A percentile compares a stretch with the other conserved stretches of the same genome.
Conservation (phyloP, 2,329 filamentous ascomycete genomes). For the Venturia pyrina region DNA sequence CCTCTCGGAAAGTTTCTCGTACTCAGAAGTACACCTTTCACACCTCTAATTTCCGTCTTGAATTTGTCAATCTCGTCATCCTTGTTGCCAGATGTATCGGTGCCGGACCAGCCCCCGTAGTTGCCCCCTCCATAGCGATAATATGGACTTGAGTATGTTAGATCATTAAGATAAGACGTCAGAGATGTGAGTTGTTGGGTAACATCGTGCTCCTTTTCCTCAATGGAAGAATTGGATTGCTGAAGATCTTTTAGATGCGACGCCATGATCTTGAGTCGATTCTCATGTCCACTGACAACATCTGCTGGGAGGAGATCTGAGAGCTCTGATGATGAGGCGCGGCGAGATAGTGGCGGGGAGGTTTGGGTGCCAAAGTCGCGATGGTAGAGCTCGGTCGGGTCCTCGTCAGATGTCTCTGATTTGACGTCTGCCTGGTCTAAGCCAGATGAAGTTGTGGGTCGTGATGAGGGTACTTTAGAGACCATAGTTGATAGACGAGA, state of each 20-base stretch:
- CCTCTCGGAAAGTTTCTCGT: slow-evolving; percentile 56
- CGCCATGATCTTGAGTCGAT: slow-evolving; percentile 39
- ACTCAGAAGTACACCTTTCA: slow-evolving; percentile 70
- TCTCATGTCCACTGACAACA: slow-evolving; percentile 27
- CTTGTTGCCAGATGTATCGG: slow-evolving; percentile 42
- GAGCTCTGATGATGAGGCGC: slow-evolving; percentile 21
- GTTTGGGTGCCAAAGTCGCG: slow-evolving; percentile 75
- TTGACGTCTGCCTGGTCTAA: slow-evolving; percentile 35
- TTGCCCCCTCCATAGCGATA: slow-evolving; percentile 26
- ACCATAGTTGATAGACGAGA: slow-evolving; percentile 48
- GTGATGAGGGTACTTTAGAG: slow-evolving; percentile 46
- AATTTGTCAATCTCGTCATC: slow-evolving; percentile 63
- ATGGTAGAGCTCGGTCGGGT: slow-evolving; percentile 71
- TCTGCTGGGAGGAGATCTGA: slow-evolving; percentile 21
- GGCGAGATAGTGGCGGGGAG: slow-evolving; percentile 40
- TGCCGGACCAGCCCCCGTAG: slow-evolving; percentile 22
- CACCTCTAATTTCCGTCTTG: slow-evolving; percentile 64
- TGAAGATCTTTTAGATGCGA: slow-evolving; percentile 42
- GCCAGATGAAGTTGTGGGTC: slow-evolving; percentile 17
- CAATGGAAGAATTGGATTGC: slow-evolving; percentile 38
- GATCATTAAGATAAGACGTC: slow-evolving; percentile 50
- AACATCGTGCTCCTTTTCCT: slow-evolving; percentile 39
- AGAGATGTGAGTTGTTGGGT: slow-evolving; percentile 45
- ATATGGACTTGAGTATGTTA: slow-evolving; percentile 33
- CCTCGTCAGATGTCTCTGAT: slow-evolving; percentile 47